phyloP scores from a whole-genome alignment of 139 green algal species.

The Choricystis sp. region DNA sequence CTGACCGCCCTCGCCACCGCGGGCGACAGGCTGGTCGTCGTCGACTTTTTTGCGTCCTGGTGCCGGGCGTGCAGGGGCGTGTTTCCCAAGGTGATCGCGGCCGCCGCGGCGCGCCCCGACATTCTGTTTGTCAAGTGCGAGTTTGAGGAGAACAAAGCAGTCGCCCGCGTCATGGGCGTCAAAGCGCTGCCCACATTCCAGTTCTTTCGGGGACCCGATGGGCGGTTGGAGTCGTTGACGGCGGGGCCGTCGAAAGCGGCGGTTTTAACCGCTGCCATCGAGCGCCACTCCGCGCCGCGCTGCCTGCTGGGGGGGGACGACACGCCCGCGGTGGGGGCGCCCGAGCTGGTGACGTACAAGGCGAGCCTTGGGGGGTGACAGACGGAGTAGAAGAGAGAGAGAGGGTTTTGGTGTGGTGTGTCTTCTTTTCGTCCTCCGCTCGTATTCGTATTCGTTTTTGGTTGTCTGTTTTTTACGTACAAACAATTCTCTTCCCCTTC shows the following conservation, averaged over 20 bases:
- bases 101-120: conserved; percentile 21
- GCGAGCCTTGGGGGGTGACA: background rate
- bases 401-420: background rate
- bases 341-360: background rate
- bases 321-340: background rate
- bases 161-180: conserved; percentile 60
- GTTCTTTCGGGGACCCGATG: conserved; percentile 73
- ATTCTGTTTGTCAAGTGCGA: conserved; percentile 71
- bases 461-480: background rate
- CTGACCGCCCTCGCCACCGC: conserved; percentile 21
- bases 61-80: conserved; percentile 77
- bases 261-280: background rate
- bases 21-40: conserved; percentile 65
- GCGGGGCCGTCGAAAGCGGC: conserved; percentile 7
- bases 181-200: conserved; percentile 92
- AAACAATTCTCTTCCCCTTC: too few relatives aligned
- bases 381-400: background rate
- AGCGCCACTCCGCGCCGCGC: background rate
- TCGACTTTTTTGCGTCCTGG: conserved; percentile 85
- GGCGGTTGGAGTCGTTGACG: conserved; percentile 53
- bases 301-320: background rate
- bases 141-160: conserved; percentile 74
- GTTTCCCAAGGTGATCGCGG: conserved; percentile 63
- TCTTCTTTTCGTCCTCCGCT: background rate
- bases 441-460: background rate